Evolutionary conservation across 164 flowering plant species (phyloP).

Genomic region (Umbellularia californica): DNA sequence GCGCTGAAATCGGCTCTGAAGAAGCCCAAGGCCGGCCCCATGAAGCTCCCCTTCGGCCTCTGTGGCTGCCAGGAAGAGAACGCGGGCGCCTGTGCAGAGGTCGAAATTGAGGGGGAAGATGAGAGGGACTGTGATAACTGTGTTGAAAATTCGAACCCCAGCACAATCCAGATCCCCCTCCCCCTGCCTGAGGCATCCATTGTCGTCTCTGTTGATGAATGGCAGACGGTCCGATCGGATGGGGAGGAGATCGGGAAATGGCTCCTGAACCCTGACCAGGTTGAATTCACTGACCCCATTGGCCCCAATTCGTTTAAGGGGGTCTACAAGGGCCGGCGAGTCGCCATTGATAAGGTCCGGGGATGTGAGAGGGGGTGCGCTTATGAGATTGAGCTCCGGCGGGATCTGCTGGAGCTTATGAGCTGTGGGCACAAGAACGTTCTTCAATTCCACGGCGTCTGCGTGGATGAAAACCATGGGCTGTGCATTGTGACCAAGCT

Average conservation of each 20-base stretch:
- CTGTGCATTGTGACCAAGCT: constrained; percentile 77
- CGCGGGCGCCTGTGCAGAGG: constrained; percentile 36
- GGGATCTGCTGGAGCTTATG: constrained; percentile 85
- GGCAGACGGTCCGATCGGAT: constrained; percentile 80
- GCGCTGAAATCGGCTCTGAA: constrained; percentile 63
- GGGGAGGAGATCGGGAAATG: constrained; percentile 67
- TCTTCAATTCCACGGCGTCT: constrained; percentile 70
- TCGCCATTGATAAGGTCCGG: constrained; percentile 69
- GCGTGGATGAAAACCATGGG: constrained; percentile 77
- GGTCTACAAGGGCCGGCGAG: constrained; percentile 61
- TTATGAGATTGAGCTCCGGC: constrained; percentile 65
- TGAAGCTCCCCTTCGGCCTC: constrained; percentile 84
- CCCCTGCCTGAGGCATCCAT: constrained; percentile 56
- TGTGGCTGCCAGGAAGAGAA: constrained; percentile 95
- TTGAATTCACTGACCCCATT: constrained; percentile 71
- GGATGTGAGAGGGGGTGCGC: constrained; percentile 90
- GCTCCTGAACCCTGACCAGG: constrained; percentile 63
- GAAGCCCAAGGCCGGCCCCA: constrained; percentile 51
- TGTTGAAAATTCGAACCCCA: constrained; percentile 28
- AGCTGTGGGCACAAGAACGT: constrained; percentile 84
- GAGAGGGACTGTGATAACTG: constrained; percentile 36
- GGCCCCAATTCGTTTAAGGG: constrained; percentile 75
- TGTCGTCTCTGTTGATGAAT: constrained; percentile 70
- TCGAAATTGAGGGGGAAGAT: constrained; percentile 51
- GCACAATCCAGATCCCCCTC: constrained; percentile 35